Conservation (phyloP, 2,329 filamentous ascomycete species). For the Thelonectria olida region DNA sequence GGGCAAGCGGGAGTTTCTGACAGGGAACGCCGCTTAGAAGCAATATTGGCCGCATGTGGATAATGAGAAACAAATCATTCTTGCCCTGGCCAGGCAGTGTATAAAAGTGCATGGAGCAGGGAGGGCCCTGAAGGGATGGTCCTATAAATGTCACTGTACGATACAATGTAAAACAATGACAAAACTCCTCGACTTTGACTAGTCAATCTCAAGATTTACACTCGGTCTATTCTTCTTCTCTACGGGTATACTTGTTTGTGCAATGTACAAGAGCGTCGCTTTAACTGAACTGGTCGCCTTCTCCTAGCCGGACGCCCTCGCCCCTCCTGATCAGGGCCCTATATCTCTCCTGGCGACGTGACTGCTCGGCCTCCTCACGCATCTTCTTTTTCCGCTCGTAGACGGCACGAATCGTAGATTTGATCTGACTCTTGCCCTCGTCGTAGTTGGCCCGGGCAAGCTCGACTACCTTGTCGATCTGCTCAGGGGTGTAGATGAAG, state of each 20-base stretch:
- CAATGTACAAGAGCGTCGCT: neutral
- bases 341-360: constrained; percentile 50
- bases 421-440: constrained; percentile 82
- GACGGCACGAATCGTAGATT: constrained; percentile 82
- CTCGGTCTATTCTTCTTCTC: constrained; percentile 40
- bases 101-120: constrained; percentile 43
- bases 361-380: constrained; percentile 64
- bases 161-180: constrained; percentile 51
- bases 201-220: constrained; percentile 36
- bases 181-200: constrained; percentile 36
- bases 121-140: constrained; percentile 32
- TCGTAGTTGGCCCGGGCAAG: constrained; percentile 88
- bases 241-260: constrained; percentile 27
- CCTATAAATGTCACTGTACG: constrained; percentile 47
- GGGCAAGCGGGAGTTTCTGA: constrained; percentile 19
- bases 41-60: constrained; percentile 33
- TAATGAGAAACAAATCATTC: constrained; percentile 38
- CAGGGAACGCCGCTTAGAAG: constrained; percentile 24
- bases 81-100: constrained; percentile 42
- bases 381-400: constrained; percentile 88
- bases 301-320: constrained; percentile 64
- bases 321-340: constrained; percentile 60
- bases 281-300: constrained; percentile 72
- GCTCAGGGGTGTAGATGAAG: constrained; percentile 91
- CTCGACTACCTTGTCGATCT: constrained; percentile 85